These are phyloP conservation scores for Starmerella sp. DNA, from an alignment of 805 yeast species.

Conservation along the genomic window DNA sequence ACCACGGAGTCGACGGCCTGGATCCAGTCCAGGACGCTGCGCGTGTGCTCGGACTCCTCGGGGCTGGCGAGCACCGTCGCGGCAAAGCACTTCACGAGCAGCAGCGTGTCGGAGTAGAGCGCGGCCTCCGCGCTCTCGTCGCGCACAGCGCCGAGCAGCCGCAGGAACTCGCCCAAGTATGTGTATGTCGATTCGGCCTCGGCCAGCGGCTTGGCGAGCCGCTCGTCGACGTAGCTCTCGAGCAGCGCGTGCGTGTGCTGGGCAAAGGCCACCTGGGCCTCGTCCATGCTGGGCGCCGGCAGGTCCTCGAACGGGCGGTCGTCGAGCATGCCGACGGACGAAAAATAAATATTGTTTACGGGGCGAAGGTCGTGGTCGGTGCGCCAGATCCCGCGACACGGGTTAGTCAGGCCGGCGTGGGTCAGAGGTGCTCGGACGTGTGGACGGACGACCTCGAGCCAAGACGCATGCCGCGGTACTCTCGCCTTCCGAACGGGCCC, in stretches of 20 bases:
- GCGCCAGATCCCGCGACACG: not conserved
- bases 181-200: constrained; percentile 7
- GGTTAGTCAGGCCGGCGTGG: not conserved
- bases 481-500: constrained; percentile 2
- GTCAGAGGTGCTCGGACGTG: not conserved
- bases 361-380: not conserved
- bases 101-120: constrained; percentile 12
- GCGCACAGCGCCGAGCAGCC: constrained; percentile 4
- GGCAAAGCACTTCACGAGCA: constrained; percentile 12
- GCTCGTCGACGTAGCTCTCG: constrained; percentile 13
- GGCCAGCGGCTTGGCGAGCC: constrained; percentile 10
- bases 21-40: constrained; percentile 6
- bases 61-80: constrained; percentile 5
- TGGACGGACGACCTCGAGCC: not conserved
- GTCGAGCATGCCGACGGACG: not conserved
- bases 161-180: constrained; percentile 7
- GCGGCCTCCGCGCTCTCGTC: constrained; percentile 7
- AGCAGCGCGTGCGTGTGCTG: constrained; percentile 14
- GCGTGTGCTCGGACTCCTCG: constrained; percentile 1
- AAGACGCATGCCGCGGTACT: constrained; percentile 8
- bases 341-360: not conserved
- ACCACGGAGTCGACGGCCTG: constrained; percentile 7
- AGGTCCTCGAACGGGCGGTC: not conserved
- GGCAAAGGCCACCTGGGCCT: constrained; percentile 9
- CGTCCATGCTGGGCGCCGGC: constrained; percentile 3